Evolutionary conservation across 2,329 filamentous ascomycete genomes (phyloP), one percentile per base, ranked within the genome.

Genomic region (Aureobasidium sp.): DNA sequence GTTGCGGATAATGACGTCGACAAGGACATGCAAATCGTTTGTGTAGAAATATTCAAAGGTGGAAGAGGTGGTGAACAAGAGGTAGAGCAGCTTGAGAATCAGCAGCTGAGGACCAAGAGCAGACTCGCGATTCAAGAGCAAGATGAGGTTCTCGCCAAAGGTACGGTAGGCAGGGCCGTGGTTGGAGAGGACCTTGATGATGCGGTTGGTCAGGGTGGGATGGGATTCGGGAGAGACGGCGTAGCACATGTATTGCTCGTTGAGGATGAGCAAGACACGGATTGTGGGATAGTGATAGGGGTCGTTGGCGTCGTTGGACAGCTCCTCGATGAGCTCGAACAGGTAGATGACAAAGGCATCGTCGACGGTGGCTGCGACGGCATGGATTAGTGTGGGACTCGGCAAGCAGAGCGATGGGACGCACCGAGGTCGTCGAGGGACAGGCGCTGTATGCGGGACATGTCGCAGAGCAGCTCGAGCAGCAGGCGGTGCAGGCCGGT

Each of bases 21-120:
- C 82, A 17, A 99, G 83, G 5, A 99, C 94, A 63, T 91, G 89
- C 34, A 99, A 81, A 71, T 99, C 94, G 72, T 99, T 99, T 31
- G 91, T 97, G 75, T 97, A 99, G 72, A 99, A 99, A 75, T 97
- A 99, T 76, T 99, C 94, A 73, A 94, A 91, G 0, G 94, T 99
- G 17, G 88, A 84, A 62, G 86, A 86, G 11, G 91, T 97, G 5
- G 92, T 96, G 76, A 99, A 99, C 11, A 99, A 82, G 39, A 99
- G 84, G 75, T 97, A 99, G 31, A 99, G 80, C 5, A 97, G 84
- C 76, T 99, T 99, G 45, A 99, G 81, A 64, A 97, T 97, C n/a
- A 99, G 83, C 29, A 99, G 82, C 75, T 99, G 95, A 41, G 96
- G 83, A 1, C 91, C 93, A 0, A 94, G 96, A 74, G 97, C 92